Evolutionary conservation across 2,329 filamentous ascomycete genomes (phyloP), one percentile per base, ranked within the genome.

Genomic region (Colletotrichum lupini): DNA sequence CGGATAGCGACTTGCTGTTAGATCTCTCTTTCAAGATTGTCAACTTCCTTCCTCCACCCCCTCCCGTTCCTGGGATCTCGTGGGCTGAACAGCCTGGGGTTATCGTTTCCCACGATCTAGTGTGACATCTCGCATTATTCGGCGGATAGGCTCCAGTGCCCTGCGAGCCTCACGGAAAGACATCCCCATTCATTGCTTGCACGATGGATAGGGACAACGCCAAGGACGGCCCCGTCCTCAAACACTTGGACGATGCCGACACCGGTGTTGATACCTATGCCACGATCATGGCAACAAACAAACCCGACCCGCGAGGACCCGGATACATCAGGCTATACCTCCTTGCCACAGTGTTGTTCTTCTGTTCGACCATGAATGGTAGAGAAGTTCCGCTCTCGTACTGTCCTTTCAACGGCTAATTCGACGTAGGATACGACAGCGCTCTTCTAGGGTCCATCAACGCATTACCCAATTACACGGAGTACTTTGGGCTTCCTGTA

Each of bases 381-480:
- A 68, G 74, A 77, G 1, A 5, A 8, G 14, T 28, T 9, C 5
- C 16, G 7, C 64, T 22, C 0, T 46, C 37, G 37, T 5, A 46
- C 16, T 46, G 37, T 4, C 2, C 16, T 19, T 46, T 16, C 16
- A 7, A 7, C 2, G 16, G 37, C 37, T 46, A 16, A 30, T 1
- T 0, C 7, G 1, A 1, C 8, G 9, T 37, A 84, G 83, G 83
- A 2, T 85, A 83, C 46, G 84, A 85, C 55, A 80, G 82, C 35
- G 83, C 82, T 1, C 76, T 86, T 2, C 83, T 86, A 82, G 82
- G 83, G 12, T 84, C 82, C 11, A 83, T 87, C 58, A 86, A 86
- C 74, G 82, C 82, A 1, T 16, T 71, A 6, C 68, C 68, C 9
- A 71, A 83, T 63, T 86, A 83, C 66, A 84, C 81, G 1, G 62